These are phyloP conservation scores for Citeromyces matritensis DNA, from an alignment of 805 yeast species.

Conservation along the genomic window DNA sequence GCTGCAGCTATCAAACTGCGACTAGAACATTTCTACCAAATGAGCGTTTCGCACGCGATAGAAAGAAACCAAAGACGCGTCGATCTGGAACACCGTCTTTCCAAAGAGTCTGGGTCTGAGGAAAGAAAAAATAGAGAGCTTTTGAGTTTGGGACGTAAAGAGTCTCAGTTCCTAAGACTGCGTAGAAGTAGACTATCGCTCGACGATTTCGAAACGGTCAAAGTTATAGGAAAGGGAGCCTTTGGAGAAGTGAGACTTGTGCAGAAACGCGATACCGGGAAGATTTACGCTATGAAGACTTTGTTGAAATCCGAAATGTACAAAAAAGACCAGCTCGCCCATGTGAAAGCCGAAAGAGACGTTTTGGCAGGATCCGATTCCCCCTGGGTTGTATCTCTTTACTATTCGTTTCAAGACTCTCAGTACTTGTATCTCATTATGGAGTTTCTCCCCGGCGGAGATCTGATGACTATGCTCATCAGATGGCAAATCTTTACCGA, in stretches of 20 bases:
- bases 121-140: constrained; percentile 78
- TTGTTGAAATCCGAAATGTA: constrained; percentile 84
- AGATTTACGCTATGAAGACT: constrained; percentile 91
- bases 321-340: constrained; percentile 87
- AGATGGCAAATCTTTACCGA: constrained; percentile 91
- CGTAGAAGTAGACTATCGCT: constrained; percentile 72
- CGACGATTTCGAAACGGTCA: constrained; percentile 79
- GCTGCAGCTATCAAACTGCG: constrained; percentile 74
- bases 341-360: constrained; percentile 92
- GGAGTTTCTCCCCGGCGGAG: constrained; percentile 80
- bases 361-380: constrained; percentile 83
- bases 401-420: constrained; percentile 70
- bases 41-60: constrained; percentile 81
- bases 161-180: constrained; percentile 71
- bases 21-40: constrained; percentile 73
- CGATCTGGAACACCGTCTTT: constrained; percentile 61
- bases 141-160: constrained; percentile 73
- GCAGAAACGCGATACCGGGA: constrained; percentile 84
- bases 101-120: constrained; percentile 61
- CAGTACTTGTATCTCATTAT: constrained; percentile 63
- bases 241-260: constrained; percentile 95
- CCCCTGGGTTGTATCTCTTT: constrained; percentile 78
- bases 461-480: constrained; percentile 87
- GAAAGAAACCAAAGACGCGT: constrained; percentile 90
- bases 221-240: constrained; percentile 92